Conservation (phyloP, 176 grass and related monocot genomes). For the Cenchrus americanus region DNA sequence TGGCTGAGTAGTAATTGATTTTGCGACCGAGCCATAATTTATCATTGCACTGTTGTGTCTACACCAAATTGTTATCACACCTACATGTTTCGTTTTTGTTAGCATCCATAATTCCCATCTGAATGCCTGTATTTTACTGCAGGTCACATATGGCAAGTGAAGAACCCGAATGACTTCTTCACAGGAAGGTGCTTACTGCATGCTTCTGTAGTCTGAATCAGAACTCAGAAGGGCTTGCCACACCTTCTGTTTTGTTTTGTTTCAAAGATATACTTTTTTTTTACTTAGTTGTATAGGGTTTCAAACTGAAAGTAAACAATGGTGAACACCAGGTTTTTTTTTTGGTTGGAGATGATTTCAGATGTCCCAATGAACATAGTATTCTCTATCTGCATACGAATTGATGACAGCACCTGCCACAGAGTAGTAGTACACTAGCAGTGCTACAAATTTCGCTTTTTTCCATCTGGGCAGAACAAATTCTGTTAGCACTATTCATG, state of each 20-base stretch:
- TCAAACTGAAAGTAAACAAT: not conserved
- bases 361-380: not conserved
- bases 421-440: not conserved
- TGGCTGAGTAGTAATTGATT: not conserved
- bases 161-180: conserved; percentile 78
- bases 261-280: not conserved
- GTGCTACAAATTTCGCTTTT: no score
- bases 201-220: not conserved
- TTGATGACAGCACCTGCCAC: not conserved
- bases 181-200: conserved; percentile 70
- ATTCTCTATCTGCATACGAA: not conserved
- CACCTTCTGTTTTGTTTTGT: not conserved
- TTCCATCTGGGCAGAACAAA: no score
- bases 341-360: not conserved
- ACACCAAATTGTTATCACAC: not conserved
- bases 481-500: not conserved
- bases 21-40: not conserved
- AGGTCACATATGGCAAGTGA: conserved; percentile 85
- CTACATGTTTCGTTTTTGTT: not conserved
- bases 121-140: conserved; percentile 22
- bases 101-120: not conserved
- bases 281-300: not conserved
- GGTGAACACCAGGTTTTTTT: not conserved
- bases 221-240: not conserved
- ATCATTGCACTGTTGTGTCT: not conserved